These are phyloP conservation scores for Pichia cephalocereana DNA, from an alignment of 805 yeast species.

Conservation along the genomic window DNA sequence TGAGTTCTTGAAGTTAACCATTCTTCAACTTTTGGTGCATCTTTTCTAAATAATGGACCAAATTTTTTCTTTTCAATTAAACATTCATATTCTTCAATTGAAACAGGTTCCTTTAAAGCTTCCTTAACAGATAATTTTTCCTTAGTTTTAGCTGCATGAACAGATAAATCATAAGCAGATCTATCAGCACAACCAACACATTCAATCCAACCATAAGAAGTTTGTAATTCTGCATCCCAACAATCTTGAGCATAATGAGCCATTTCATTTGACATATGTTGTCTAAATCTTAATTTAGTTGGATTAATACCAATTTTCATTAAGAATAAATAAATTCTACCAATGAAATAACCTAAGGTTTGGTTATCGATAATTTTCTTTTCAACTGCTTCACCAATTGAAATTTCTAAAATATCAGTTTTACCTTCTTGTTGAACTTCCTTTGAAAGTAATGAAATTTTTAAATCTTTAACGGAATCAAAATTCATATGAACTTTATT, in stretches of 20 bases:
- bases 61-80: constrained; percentile 90
- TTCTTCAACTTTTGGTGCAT: constrained; percentile 85
- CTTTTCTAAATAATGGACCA: constrained; percentile 96
- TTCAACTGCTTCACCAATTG: constrained; percentile 86
- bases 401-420: constrained; percentile 50
- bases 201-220: constrained; percentile 98
- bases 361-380: constrained; percentile 89
- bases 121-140: constrained; percentile 94
- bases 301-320: constrained; percentile 85
- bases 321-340: constrained; percentile 82
- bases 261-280: constrained; percentile 98
- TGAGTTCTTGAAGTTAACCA: constrained; percentile 71
- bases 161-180: constrained; percentile 94
- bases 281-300: constrained; percentile 84
- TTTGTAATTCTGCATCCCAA: constrained; percentile 97
- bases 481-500: constrained; percentile 80
- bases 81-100: constrained; percentile 76
- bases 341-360: constrained; percentile 94
- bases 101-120: constrained; percentile 72
- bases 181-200: constrained; percentile 99
- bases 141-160: constrained; percentile 90
- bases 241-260: constrained; percentile 99
- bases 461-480: constrained; percentile 61
- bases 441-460: constrained; percentile 74
- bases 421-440: constrained; percentile 81